phyloP scores from a whole-genome alignment of 106 monocot genomes.

The Acorus calamus region DNA sequence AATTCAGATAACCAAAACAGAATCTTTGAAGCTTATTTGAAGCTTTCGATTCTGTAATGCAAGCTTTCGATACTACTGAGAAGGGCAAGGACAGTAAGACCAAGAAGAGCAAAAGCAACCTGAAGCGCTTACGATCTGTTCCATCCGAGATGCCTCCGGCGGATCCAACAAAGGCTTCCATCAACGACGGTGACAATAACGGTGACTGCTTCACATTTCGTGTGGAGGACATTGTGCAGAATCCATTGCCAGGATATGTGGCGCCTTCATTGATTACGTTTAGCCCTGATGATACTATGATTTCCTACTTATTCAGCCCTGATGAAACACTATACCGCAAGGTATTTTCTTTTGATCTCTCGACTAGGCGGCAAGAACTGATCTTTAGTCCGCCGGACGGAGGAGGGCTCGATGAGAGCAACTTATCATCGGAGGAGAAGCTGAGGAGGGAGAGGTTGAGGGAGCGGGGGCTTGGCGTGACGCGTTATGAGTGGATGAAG shows the following conservation, averaged over 20 bases:
- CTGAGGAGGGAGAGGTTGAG: constrained; percentile 79
- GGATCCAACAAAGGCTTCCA: too few species aligned
- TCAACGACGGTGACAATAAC: constrained; percentile 13
- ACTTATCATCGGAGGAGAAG: constrained; percentile 80
- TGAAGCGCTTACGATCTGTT: too few species aligned
- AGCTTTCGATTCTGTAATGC: too few species aligned
- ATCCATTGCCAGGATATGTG: constrained; percentile 71
- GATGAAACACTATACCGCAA: constrained; percentile 62
- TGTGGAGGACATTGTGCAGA: constrained; percentile 69
- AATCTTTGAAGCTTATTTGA: too few species aligned
- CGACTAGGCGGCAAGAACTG: constrained; percentile 36
- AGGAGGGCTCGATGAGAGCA: constrained; percentile 80
- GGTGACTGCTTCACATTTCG: constrained; percentile 33
- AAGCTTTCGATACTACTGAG: too few species aligned
- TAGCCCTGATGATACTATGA: constrained; percentile 72
- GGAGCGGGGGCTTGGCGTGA: constrained; percentile 87
- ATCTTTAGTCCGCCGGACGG: constrained; percentile 76
- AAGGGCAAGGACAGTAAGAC: too few species aligned
- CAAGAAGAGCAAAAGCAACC: too few species aligned
- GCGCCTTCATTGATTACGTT: constrained; percentile 74
- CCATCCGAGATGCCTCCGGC: too few species aligned
- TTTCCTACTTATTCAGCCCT: constrained; percentile 73
- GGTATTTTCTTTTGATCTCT: constrained; percentile 59
- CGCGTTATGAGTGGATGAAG: constrained; percentile 74
- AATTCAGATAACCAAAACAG: too few species aligned